phyloP scores from a whole-genome alignment of 768 basidiomycete species.

The Albatrellus ellisii region DNA sequence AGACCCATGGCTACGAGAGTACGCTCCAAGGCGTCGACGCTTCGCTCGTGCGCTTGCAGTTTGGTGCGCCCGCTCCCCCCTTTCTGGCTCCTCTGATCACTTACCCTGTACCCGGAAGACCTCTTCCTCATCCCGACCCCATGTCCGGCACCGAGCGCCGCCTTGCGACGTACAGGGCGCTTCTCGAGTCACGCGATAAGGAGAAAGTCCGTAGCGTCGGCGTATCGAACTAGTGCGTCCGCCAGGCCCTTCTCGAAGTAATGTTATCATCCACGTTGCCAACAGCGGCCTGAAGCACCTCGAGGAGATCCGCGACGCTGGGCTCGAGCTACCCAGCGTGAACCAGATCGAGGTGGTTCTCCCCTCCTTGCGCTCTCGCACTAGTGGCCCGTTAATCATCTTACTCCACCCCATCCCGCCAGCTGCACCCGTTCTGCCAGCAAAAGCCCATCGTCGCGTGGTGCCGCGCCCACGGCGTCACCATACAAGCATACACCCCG shows the following conservation, averaged over 20 bases:
- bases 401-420: not conserved
- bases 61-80: not conserved
- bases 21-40: constrained; percentile 4
- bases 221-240: constrained; percentile 69
- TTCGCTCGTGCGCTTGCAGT: constrained; percentile 3
- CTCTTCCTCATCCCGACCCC: constrained; percentile 68
- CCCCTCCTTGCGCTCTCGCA: not conserved
- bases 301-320: constrained; percentile 55
- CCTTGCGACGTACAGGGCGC: constrained; percentile 55
- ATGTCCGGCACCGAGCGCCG: constrained; percentile 48
- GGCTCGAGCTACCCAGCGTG: constrained; percentile 52
- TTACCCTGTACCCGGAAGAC: constrained; percentile 18
- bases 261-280: not conserved
- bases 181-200: constrained; percentile 40
- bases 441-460: constrained; percentile 27
- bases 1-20: constrained; percentile 5
- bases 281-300: constrained; percentile 58
- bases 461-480: constrained; percentile 42
- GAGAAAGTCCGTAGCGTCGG: constrained; percentile 65
- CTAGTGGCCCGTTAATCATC: not conserved
- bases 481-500: constrained; percentile 68
- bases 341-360: constrained; percentile 66
- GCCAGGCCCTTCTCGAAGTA: not conserved
- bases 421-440: constrained; percentile 67
- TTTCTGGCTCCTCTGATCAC: not conserved